Conservation (phyloP, 169 alveolate species). For the Plasmodium knowlesi region DNA sequence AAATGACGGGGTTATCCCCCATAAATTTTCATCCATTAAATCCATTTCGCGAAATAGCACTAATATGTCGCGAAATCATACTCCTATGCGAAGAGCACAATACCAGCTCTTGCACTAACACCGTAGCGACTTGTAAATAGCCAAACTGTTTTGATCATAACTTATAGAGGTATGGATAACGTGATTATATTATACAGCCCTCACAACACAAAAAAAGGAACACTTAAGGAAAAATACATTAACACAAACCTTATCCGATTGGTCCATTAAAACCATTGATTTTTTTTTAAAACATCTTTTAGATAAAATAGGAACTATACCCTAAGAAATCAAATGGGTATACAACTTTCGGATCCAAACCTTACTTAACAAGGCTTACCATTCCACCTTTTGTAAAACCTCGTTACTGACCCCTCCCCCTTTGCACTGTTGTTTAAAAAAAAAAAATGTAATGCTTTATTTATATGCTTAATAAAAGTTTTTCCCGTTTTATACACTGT, state of each 20-base stretch:
- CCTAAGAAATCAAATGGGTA: not conserved
- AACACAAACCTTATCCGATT: not conserved
- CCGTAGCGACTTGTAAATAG: not conserved
- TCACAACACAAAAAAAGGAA: not conserved
- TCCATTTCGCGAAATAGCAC: not conserved
- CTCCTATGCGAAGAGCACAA: not conserved
- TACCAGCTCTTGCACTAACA: not conserved
- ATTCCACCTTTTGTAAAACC: not conserved
- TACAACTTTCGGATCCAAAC: not conserved
- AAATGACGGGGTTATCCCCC: not conserved
- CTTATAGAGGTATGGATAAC: not conserved
- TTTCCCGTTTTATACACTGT: conserved; percentile 19
- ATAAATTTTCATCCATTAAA: not conserved
- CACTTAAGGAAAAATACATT: not conserved
- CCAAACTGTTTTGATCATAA: not conserved
- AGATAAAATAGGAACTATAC: not conserved
- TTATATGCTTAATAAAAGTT: conserved; percentile 9
- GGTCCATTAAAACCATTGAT: not conserved
- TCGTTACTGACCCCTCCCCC: no score
- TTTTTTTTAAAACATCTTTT: not conserved
- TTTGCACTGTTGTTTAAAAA: not conserved
- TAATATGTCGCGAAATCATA: not conserved
- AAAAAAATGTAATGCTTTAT: not conserved
- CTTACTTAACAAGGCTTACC: not conserved
- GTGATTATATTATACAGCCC: not conserved